Conservation (phyloP, 768 basidiomycete species). For the Austroboletus eburneus region DNA sequence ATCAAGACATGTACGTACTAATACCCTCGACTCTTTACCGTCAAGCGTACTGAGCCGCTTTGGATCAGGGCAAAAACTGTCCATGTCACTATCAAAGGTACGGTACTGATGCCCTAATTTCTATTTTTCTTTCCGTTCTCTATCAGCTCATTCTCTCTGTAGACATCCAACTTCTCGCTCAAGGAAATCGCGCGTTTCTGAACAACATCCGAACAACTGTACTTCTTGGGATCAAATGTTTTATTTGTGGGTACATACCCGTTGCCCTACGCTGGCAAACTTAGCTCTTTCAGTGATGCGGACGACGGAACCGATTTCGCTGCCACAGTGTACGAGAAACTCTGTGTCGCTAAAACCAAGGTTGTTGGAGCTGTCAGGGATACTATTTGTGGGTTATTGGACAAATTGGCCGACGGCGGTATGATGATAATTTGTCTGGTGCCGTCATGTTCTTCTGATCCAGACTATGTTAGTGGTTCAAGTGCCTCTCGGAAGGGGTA, state of each 20-base stretch:
- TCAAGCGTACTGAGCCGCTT: not conserved
- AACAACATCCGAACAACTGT: not conserved
- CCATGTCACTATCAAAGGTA: constrained; percentile 5
- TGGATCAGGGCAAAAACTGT: constrained; percentile 5
- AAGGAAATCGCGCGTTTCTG: not conserved
- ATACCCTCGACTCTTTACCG: too few relatives aligned
- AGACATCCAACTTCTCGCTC: constrained; percentile 7
- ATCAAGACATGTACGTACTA: too few relatives aligned
- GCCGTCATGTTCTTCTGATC: not conserved
- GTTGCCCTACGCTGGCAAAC: too few relatives aligned
- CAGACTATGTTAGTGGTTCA: not conserved
- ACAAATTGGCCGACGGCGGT: not conserved
- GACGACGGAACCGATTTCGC: not conserved
- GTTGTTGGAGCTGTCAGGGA: not conserved
- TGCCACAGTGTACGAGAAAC: not conserved
- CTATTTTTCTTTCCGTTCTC: too few relatives aligned
- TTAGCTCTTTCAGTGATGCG: not conserved
- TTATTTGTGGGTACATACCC: not conserved
- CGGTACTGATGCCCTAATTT: too few relatives aligned
- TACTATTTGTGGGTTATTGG: not conserved
- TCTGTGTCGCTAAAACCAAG: not conserved
- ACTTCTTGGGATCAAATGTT: not conserved
- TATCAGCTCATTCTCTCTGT: not conserved
- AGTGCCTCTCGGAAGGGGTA: not conserved
- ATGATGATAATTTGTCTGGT: not conserved